Conservation (phyloP, 2,329 filamentous ascomycete genomes). For the Apiospora marii region DNA sequence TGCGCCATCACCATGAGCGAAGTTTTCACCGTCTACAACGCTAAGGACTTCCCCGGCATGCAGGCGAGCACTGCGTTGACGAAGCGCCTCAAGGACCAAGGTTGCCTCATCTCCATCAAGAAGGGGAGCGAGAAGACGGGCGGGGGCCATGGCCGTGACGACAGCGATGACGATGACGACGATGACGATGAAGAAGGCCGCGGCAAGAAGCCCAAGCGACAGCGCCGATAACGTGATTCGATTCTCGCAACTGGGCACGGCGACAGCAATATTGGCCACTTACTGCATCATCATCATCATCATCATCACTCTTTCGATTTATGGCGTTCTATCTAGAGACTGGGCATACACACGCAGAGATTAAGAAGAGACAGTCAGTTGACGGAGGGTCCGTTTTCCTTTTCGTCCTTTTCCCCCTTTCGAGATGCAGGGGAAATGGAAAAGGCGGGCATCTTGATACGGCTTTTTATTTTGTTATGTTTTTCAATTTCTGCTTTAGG, state of each 20-base stretch:
- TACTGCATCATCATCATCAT: too few species aligned
- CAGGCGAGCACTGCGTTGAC: conserved; percentile 77
- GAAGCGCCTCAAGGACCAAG: conserved; percentile 78
- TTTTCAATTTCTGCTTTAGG: conserved; percentile 12
- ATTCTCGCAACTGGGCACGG: too few species aligned
- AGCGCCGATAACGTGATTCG: neutral
- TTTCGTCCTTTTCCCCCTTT: neutral
- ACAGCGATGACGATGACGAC: conserved; percentile 56
- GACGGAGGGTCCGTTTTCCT: neutral
- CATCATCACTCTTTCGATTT: neutral
- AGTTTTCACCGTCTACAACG: conserved; percentile 81
- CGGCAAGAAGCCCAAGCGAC: conserved; percentile 19
- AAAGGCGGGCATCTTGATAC: conserved; percentile 2
- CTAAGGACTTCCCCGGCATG: conserved; percentile 89
- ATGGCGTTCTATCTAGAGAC: conserved; percentile 10
- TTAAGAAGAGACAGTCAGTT: conserved; percentile 1
- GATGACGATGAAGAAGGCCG: conserved; percentile 43
- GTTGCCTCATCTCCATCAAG: conserved; percentile 85
- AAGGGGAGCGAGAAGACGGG: conserved; percentile 77
- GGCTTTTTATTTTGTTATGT: neutral
- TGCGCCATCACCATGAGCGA: conserved; percentile 67
- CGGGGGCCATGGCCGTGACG: conserved; percentile 44
- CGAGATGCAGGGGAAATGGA: neutral
- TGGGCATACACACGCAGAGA: conserved; percentile 15
- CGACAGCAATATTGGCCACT: neutral